Conservation (phyloP, 1,139 yeast genomes). For the Zygotorulaspora mrakii region DNA sequence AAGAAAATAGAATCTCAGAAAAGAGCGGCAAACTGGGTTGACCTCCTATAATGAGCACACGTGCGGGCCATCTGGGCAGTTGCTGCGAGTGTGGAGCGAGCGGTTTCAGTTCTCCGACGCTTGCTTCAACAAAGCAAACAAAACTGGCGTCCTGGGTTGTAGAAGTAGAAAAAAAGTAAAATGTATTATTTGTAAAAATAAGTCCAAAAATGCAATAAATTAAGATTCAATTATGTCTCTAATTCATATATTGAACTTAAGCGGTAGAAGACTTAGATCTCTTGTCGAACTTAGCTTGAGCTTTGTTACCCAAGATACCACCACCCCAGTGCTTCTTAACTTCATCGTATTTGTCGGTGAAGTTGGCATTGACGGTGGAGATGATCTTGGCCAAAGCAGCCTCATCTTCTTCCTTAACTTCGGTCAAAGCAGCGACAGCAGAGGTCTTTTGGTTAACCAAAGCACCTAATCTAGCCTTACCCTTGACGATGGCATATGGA, state of each 20-base stretch:
- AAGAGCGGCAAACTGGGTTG: conserved; percentile 2
- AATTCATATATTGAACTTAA: conserved; percentile 14
- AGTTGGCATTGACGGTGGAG: conserved; percentile 90
- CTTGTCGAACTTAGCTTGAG: conserved; percentile 69
- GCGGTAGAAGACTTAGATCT: conserved; percentile 46
- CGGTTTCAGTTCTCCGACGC: no score
- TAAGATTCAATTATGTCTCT: conserved; percentile 9
- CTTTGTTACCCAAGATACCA: conserved; percentile 94
- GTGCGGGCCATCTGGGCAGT: not conserved
- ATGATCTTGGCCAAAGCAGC: conserved; percentile 88
- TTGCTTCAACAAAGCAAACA: conserved; percentile 16
- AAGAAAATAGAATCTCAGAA: conserved; percentile 6
- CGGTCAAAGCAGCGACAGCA: conserved; percentile 95
- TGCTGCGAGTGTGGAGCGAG: no score
- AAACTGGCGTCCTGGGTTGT: conserved; percentile 3
- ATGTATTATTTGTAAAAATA: conserved; percentile 7
- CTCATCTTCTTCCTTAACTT: conserved; percentile 90
- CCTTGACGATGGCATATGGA: conserved; percentile 97
- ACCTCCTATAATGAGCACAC: conserved; percentile 16
- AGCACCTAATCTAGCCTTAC: conserved; percentile 98
- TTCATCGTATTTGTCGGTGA: conserved; percentile 88
- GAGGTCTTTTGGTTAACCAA: conserved; percentile 96
- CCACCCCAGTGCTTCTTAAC: conserved; percentile 99
- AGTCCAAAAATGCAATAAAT: conserved; percentile 14
- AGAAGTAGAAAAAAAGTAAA: conserved; percentile 7